Conservation (phyloP, 2,329 filamentous ascomycete genomes). For the Fusarium sp. region DNA sequence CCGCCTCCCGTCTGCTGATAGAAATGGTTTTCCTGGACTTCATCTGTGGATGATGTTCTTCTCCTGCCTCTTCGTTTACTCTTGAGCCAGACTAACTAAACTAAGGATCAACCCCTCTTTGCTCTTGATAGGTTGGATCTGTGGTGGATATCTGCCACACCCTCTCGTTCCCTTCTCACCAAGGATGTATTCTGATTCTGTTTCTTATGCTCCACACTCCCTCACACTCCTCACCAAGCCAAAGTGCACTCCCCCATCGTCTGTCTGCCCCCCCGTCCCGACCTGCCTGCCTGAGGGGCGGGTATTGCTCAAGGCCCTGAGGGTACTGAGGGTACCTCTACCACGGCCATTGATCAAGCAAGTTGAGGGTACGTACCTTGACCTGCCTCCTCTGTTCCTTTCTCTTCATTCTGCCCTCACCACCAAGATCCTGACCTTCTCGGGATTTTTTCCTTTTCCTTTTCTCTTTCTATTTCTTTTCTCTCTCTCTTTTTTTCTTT, state of each 20-base stretch:
- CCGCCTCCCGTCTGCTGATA: background rate
- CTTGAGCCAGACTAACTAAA: background rate
- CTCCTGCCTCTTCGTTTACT: slow-evolving; percentile 14
- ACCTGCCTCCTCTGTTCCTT: slow-evolving; percentile 42
- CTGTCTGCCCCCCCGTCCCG: slow-evolving; percentile 38
- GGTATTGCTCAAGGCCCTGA: slow-evolving; percentile 38
- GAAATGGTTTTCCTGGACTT: background rate
- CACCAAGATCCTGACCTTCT: slow-evolving; percentile 45
- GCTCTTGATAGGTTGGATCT: slow-evolving; percentile 16
- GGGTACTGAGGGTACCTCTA: slow-evolving; percentile 25
- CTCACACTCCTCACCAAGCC: background rate
- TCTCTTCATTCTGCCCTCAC: slow-evolving; percentile 42
- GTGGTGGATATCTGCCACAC: slow-evolving; percentile 23
- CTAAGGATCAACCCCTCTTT: slow-evolving; percentile 27
- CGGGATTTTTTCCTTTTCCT: slow-evolving; percentile 35
- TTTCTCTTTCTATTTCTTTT: slow-evolving; percentile 40
- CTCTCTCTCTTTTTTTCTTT: slow-evolving; percentile 40
- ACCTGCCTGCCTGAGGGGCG: slow-evolving; percentile 35
- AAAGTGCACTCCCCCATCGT: slow-evolving; percentile 29
- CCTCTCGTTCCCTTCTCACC: slow-evolving; percentile 22
- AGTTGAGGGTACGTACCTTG: slow-evolving; percentile 41
- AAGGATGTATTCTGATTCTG: slow-evolving; percentile 3
- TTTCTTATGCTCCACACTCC: background rate
- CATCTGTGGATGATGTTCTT: background rate
- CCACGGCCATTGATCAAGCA: slow-evolving; percentile 14